These are phyloP conservation scores for Diplodia mutila DNA, from an alignment of 2,329 filamentous ascomycete genomes.

Conservation along the genomic window DNA sequence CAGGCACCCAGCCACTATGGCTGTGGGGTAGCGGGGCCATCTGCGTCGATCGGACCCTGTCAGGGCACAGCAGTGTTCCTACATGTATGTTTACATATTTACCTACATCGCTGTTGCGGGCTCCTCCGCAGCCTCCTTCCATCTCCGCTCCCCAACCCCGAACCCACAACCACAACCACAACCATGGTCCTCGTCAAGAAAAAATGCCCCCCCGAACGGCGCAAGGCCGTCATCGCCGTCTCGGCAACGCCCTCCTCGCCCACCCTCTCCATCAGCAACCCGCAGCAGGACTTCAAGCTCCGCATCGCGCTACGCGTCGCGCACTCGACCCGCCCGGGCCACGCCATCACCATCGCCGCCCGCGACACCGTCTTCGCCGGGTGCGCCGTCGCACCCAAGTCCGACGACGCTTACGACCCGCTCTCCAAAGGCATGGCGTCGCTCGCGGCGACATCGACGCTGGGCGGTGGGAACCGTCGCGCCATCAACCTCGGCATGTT, in stretches of 20 bases:
- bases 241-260: slow-evolving; percentile 69
- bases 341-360: not conserved
- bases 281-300: slow-evolving; percentile 59
- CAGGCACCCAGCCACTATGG: not conserved
- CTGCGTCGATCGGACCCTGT: not conserved
- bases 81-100: not conserved
- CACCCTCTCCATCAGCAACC: slow-evolving; percentile 69
- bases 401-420: no score
- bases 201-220: not conserved
- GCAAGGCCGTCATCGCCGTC: slow-evolving; percentile 61
- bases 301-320: slow-evolving; percentile 3
- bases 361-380: not conserved
- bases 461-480: not conserved
- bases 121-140: no score
- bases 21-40: not conserved
- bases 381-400: no score
- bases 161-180: not conserved
- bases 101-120: no score
- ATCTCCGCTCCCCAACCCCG: no score
- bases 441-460: not conserved
- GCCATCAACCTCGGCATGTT: not conserved
- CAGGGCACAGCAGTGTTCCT: not conserved
- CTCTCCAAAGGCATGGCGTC: not conserved
- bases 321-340: not conserved
- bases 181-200: slow-evolving; percentile 3